phyloP scores from a whole-genome alignment of 805 yeast genomes.

The Zygosaccharomyces siamensis region DNA sequence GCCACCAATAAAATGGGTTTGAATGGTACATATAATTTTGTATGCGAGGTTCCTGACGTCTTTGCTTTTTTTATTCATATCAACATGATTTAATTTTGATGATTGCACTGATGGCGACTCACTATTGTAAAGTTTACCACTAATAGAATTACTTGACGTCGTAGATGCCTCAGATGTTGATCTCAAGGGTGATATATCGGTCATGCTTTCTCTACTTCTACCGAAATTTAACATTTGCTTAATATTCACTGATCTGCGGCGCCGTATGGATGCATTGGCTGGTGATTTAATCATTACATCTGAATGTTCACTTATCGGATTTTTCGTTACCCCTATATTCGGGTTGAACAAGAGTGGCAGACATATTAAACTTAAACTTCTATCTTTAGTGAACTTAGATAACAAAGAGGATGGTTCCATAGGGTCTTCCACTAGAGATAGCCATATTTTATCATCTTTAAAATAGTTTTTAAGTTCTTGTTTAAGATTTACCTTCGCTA shows the following conservation, averaged over 20 bases:
- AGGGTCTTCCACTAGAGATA: constrained; percentile 2
- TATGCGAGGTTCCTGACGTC: constrained; percentile 14
- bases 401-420: constrained; percentile 1
- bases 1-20: constrained; percentile 23
- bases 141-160: constrained; percentile 2
- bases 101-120: constrained; percentile 2
- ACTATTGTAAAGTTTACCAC: neutral
- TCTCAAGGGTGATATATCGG: constrained; percentile 1
- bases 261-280: constrained; percentile 2
- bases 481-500: constrained; percentile 14
- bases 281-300: neutral
- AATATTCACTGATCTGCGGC: constrained; percentile 9
- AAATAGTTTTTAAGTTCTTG: constrained; percentile 8
- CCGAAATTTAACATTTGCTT: constrained; percentile 11
- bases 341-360: constrained; percentile 16
- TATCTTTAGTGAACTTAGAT: constrained; percentile 15
- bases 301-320: constrained; percentile 1
- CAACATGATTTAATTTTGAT: constrained; percentile 2
- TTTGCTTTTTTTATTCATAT: constrained; percentile 9
- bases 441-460: constrained; percentile 10
- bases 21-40: constrained; percentile 17
- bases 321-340: constrained; percentile 3
- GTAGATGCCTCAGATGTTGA: constrained; percentile 7
- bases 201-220: constrained; percentile 5
- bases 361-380: constrained; percentile 15